Evolutionary conservation across 352 stramenopile species (phyloP).

Genomic region (Globisporangium orthogonon): DNA sequence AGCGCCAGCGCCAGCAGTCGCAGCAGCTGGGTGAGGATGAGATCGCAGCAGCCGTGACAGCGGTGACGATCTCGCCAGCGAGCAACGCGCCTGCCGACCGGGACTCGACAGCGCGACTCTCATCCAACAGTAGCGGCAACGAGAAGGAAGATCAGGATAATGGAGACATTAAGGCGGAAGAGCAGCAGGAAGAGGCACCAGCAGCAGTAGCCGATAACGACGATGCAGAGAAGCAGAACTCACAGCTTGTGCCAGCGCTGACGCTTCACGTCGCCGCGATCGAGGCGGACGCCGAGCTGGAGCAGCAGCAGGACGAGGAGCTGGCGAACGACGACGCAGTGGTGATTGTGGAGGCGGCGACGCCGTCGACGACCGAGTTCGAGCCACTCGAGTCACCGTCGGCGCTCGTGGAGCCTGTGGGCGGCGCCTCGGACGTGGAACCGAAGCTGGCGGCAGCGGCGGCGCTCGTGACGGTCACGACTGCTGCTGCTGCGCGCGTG

Average conservation of each 20-base stretch:
- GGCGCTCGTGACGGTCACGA: background rate
- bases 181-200: background rate
- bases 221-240: background rate
- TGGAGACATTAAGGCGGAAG: too few species aligned
- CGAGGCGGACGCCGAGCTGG: background rate
- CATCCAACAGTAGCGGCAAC: background rate
- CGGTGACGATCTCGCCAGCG: background rate
- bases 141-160: background rate
- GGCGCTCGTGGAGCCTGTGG: background rate
- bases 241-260: background rate
- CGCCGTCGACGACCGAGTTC: slow-evolving; percentile 8
- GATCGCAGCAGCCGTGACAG: background rate
- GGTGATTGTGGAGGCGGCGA: slow-evolving; percentile 12
- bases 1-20: background rate
- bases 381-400: slow-evolving; percentile 9
- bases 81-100: background rate
- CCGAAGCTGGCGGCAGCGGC: background rate
- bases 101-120: background rate
- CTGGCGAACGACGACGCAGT: slow-evolving; percentile 2
- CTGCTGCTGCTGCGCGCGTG: background rate
- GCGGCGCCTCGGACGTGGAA: background rate
- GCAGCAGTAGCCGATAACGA: background rate
- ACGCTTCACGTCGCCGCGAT: slow-evolving; percentile 1
- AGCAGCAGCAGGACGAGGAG: background rate
- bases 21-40: background rate